Conservation (phyloP, 2,329 filamentous ascomycete genomes). For the Coniochaeta sp. region DNA sequence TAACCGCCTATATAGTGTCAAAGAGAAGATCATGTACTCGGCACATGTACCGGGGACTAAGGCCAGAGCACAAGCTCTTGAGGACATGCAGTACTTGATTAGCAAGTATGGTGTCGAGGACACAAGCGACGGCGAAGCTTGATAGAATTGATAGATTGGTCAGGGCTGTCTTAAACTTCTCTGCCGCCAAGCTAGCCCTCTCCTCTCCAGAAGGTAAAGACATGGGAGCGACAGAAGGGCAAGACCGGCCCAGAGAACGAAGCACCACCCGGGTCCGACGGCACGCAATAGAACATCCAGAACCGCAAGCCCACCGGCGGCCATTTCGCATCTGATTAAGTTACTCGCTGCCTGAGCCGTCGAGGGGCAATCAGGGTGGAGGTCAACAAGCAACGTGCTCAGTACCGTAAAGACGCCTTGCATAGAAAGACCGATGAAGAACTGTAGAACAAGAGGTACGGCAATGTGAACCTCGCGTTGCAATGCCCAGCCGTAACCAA, state of each 20-base stretch:
- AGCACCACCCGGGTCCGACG: no score
- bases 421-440: background rate
- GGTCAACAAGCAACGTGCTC: background rate
- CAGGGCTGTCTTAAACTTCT: no score
- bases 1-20: background rate
- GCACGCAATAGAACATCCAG: no score
- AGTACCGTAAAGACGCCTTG: background rate
- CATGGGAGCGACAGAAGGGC: no score
- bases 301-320: background rate
- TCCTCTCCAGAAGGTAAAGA: no score
- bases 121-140: background rate
- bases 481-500: no score
- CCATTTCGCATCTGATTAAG: background rate
- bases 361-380: background rate
- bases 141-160: background rate
- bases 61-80: background rate
- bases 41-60: background rate
- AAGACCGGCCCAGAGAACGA: no score
- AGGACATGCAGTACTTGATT: background rate
- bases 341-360: background rate
- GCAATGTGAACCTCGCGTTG: no score
- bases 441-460: background rate
- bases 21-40: constrained; percentile 6
- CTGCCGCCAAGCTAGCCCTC: no score
- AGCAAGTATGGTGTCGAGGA: background rate